These are phyloP conservation scores for Backusella westeae DNA, from an alignment of 192 early-diverging fungal genomes.

Conservation along the genomic window DNA sequence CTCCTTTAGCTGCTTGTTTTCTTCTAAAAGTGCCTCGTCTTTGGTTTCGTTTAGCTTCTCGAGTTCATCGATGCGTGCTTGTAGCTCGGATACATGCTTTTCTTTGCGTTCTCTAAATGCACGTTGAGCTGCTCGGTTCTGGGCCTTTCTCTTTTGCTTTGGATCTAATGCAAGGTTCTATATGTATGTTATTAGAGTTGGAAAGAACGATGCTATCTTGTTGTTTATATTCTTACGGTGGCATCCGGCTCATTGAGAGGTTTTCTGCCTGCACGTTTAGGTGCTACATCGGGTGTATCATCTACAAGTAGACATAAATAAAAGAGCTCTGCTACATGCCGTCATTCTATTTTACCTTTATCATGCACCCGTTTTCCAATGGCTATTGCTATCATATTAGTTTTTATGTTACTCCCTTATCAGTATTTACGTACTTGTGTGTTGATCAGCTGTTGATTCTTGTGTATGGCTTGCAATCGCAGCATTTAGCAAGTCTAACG, in stretches of 20 bases:
- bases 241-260: constrained; percentile 16
- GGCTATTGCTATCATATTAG: background rate
- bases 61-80: constrained; percentile 69
- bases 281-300: background rate
- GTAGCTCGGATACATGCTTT: constrained; percentile 74
- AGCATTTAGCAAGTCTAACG: constrained; percentile 5
- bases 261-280: constrained; percentile 30
- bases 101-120: constrained; percentile 74
- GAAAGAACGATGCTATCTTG: background rate
- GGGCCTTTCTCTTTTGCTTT: constrained; percentile 41
- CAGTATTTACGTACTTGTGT: background rate
- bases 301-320: background rate
- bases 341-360: background rate
- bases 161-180: constrained; percentile 17
- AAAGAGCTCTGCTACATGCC: too few species aligned
- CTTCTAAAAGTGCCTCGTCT: constrained; percentile 42
- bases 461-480: constrained; percentile 2
- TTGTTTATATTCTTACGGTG: background rate
- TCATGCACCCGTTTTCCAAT: background rate
- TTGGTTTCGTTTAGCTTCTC: constrained; percentile 53
- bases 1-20: constrained; percentile 50
- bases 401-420: background rate
- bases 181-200: background rate
- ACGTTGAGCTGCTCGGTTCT: constrained; percentile 36
- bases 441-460: background rate